phyloP scores from a whole-genome alignment of 192 early-diverging fungal species.

The Linnemannia elongata region DNA sequence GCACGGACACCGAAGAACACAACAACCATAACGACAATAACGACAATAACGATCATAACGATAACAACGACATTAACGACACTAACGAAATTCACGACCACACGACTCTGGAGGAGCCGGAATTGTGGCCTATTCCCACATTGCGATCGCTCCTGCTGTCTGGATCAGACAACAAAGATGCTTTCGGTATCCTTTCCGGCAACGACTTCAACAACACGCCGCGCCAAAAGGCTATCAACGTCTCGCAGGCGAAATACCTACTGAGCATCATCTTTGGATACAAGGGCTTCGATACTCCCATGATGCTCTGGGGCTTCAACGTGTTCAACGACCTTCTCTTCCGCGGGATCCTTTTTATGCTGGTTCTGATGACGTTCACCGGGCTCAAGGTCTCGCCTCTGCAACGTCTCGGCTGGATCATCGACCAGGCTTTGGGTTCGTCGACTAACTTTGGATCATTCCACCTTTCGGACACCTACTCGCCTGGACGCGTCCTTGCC shows the following conservation, averaged over 20 bases:
- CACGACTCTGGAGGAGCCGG: constrained; percentile 12
- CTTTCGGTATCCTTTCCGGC: background rate
- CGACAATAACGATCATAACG: background rate
- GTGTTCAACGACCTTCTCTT: constrained; percentile 52
- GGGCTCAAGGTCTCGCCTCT: constrained; percentile 46
- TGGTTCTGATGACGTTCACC: constrained; percentile 41
- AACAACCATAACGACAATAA: background rate
- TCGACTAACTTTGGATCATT: constrained; percentile 27
- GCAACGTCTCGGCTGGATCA: constrained; percentile 45
- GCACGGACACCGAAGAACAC: no score
- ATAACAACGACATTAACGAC: background rate
- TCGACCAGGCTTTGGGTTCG: constrained; percentile 42
- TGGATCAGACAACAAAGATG: background rate
- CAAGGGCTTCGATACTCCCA: constrained; percentile 22
- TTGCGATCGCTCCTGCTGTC: constrained; percentile 15
- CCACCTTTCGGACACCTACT: constrained; percentile 20
- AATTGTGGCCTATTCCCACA: constrained; percentile 41
- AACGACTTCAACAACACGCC: background rate
- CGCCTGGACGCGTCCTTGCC: constrained; percentile 43
- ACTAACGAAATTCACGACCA: background rate
- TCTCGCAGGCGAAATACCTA: constrained; percentile 35
- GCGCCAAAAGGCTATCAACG: constrained; percentile 30
- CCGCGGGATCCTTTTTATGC: constrained; percentile 48
- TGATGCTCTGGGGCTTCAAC: constrained; percentile 52
- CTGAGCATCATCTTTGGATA: constrained; percentile 28